phyloP scores from a whole-genome alignment of 2,329 filamentous ascomycete species.

The Alternaria atra region DNA sequence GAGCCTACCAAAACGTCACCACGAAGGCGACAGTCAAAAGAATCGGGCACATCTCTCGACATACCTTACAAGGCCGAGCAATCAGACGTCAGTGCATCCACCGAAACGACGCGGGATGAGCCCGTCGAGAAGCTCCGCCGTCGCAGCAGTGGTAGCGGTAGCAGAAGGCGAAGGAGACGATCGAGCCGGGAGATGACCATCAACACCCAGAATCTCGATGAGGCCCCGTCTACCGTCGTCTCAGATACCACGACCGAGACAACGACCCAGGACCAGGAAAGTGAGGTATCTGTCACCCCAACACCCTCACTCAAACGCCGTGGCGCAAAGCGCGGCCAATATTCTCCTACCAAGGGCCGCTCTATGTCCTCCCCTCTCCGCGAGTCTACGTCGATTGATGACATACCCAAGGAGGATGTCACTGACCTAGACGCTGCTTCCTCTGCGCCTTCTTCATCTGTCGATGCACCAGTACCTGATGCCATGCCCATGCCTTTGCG shows the following conservation, averaged over 20 bases:
- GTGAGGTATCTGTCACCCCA: slow-evolving; percentile 36
- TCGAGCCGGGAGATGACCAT: slow-evolving; percentile 40
- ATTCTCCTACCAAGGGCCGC: slow-evolving; percentile 54
- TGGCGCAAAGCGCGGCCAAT: slow-evolving; percentile 49
- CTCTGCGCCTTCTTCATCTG: slow-evolving; percentile 48
- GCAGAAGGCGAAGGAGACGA: slow-evolving; percentile 36
- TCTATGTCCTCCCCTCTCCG: slow-evolving; percentile 42
- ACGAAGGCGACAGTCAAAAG: slow-evolving; percentile 40
- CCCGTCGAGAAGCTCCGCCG: slow-evolving; percentile 28
- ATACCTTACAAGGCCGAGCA: slow-evolving; percentile 33
- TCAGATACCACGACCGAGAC: slow-evolving; percentile 32
- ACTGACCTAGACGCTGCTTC: slow-evolving; percentile 40
- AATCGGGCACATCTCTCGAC: slow-evolving; percentile 40
- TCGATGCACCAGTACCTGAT: slow-evolving; percentile 44
- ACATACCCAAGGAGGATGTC: slow-evolving; percentile 26
- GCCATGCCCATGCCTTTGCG: slow-evolving; percentile 42
- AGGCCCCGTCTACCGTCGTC: slow-evolving; percentile 31
- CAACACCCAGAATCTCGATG: slow-evolving; percentile 33
- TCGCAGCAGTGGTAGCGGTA: slow-evolving; percentile 35
- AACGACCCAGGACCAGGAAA: slow-evolving; percentile 23
- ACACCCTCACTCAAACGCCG: slow-evolving; percentile 51
- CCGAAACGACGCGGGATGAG: slow-evolving; percentile 30
- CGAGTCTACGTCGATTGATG: slow-evolving; percentile 37
- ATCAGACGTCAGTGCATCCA: slow-evolving; percentile 39
- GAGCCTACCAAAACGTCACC: slow-evolving; percentile 41